Conservation (phyloP, 2,329 filamentous ascomycete genomes). For the Botryotinia globosa region DNA sequence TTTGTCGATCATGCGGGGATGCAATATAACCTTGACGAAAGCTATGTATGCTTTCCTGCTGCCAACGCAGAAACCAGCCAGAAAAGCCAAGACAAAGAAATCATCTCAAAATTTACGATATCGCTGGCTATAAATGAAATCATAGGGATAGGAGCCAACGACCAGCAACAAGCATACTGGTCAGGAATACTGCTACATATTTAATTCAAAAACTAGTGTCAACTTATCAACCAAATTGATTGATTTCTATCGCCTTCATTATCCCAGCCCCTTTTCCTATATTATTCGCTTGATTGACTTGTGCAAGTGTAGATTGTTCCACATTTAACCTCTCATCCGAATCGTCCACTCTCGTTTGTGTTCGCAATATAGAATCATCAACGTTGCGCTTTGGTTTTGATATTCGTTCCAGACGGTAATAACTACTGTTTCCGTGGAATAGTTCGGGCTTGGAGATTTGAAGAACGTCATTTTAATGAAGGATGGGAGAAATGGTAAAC, state of each 20-base stretch:
- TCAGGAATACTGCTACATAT: not conserved
- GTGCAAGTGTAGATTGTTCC: not conserved
- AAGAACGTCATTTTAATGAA: not conserved
- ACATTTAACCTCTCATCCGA: not conserved
- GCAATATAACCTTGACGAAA: not conserved
- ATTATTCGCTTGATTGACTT: not conserved
- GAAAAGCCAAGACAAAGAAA: not conserved
- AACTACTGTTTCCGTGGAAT: not conserved
- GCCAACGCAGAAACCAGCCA: not conserved
- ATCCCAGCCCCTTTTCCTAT: not conserved
- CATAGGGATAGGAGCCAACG: not conserved
- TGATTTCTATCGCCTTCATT: not conserved
- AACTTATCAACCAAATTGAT: not conserved
- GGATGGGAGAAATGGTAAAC: not conserved
- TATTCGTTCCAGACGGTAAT: not conserved
- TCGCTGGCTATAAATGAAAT: not conserved
- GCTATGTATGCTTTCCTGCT: not conserved
- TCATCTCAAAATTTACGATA: not conserved
- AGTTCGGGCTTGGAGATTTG: not conserved
- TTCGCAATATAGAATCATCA: constrained; percentile 5
- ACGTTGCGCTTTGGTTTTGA: not conserved
- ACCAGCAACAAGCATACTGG: not conserved
- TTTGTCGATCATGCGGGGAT: not conserved
- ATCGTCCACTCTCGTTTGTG: not conserved
- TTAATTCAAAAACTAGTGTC: not conserved